Evolutionary conservation across 257 asterid genomes (phyloP), one percentile per base, ranked within the genome.

Genomic region (Fraxinus quadrangulata): DNA sequence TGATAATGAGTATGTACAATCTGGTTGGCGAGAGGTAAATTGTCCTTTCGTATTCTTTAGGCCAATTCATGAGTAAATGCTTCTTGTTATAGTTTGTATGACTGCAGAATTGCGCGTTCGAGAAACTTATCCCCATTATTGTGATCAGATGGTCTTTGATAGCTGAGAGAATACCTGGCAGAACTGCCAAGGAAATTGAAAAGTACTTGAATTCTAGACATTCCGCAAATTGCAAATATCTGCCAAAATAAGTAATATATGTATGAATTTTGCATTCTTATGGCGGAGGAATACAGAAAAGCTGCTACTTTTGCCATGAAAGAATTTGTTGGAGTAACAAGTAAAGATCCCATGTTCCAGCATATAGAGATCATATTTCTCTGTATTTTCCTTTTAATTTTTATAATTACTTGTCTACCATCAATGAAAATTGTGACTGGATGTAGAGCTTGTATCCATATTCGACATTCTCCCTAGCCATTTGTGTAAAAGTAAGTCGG

Each of bases 81-180:
- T 36, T 36, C 39, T 36, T 36, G 39, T 36, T 36, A 36, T 6
- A 36, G 39, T 5, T 36, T 36, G 39, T 36, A 36, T 36, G 39
- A 36, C 9, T 36, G 9, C 39, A 36, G 39, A 36, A 36, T 24
- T 47, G 13, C 17, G 9, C 17, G 9, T n/a, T 30, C 17, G 2
- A 79, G 6, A n/a, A 73, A 51, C 7, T n/a, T 5, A 31, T 0
- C 34, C 11, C 9, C 0, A 1, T 34, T 3, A 28, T 24, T 23
- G 28, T 45, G 1, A 39, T 30, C 80, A 85, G 90, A 78, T 87
- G 93, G 93, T 75, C 89, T 23, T 70, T 89, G 33, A 89, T 87
- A 34, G 93, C 93, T 42, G 91, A 91, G 77, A 82, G 92, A 75
- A 85, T 88, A 16, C 90, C 92, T 21, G 90, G 92, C 79, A 89